These are phyloP conservation scores for Didymella pomorum DNA, from an alignment of 2,329 filamentous ascomycete genomes.

Conservation along the genomic window DNA sequence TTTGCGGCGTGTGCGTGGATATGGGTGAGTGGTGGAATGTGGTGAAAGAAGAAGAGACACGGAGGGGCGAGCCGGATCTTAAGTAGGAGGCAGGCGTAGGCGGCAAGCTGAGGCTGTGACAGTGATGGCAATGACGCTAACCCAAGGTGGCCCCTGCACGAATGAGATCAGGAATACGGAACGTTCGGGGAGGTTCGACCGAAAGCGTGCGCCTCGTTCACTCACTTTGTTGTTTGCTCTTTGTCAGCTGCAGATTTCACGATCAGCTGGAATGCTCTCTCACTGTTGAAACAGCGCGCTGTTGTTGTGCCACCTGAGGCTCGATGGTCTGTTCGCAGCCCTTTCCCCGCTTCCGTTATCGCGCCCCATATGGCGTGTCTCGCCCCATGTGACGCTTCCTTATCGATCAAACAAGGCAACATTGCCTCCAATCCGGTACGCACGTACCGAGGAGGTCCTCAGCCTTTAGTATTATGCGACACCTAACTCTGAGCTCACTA, in stretches of 20 bases:
- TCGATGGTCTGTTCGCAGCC: constrained; percentile 20
- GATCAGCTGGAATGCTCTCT: constrained; percentile 6
- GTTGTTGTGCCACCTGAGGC: constrained; percentile 18
- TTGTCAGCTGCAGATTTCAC: constrained; percentile 23
- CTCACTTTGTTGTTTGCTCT: constrained; percentile 24
- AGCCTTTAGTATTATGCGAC: background rate
- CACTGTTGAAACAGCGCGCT: constrained; percentile 8
- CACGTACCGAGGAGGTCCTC: constrained; percentile 11
- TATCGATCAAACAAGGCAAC: constrained; percentile 32
- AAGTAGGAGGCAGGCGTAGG: constrained; percentile 38
- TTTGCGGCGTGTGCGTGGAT: constrained; percentile 18
- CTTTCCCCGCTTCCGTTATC: constrained; percentile 43
- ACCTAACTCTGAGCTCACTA: background rate
- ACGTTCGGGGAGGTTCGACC: constrained; percentile 46
- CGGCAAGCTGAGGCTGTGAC: constrained; percentile 48
- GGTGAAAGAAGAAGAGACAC: constrained; percentile 25
- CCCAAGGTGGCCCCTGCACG: constrained; percentile 41
- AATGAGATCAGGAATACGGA: constrained; percentile 40
- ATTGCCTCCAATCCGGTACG: constrained; percentile 25
- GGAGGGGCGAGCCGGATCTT: constrained; percentile 38
- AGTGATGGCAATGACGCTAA: constrained; percentile 44
- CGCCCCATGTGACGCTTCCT: constrained; percentile 35
- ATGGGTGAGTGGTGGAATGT: constrained; percentile 21
- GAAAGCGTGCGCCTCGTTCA: constrained; percentile 22
- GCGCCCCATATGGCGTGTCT: constrained; percentile 30